Evolutionary conservation across 371 early-diverging fungal genomes (phyloP), one percentile per base, ranked within the genome.

Genomic region (Coelomomyces lativittatus): DNA sequence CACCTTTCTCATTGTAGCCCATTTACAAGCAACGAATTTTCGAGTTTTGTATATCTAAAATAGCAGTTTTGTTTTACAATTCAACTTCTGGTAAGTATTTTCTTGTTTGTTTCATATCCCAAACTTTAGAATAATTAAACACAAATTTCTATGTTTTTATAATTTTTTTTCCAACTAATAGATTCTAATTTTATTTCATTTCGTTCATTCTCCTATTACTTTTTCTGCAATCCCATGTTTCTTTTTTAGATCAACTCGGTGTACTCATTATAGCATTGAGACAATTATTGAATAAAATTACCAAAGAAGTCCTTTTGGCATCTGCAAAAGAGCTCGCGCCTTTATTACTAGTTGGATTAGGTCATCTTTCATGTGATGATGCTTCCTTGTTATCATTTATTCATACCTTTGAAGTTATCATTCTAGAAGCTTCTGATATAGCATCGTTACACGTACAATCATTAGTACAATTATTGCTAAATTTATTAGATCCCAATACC

Each of bases 21-120:
- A 58, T 91, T 23, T 79, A 80, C 58, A 82, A 82, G 56, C 90
- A 90, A 56, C 64, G 82, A 14, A 79, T 88, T 53, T 90, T 86
- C 58, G 70, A 74, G 35, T 60, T 64, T 27, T 73, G 78, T 35
- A 59, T 82, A 23, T 87, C 92, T 10, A 63, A 62, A 27, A 58
- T 91, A 0, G 73, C 80, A 0, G 85, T 85, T 53, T 62, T n/a
- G n/a, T n/a, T n/a, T n/a, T n/a, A n/a, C n/a, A n/a, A n/a, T n/a
- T n/a, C n/a, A n/a, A n/a, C n/a, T n/a, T n/a, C n/a, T n/a, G n/a
- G n/a, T n/a, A n/a, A n/a, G n/a, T n/a, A n/a, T n/a, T n/a, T n/a
- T n/a, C n/a, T n/a, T n/a, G n/a, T n/a, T n/a, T n/a, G n/a, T n/a
- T n/a, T n/a, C n/a, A n/a, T n/a, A n/a, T n/a, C n/a, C n/a, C n/a